Base-by-base conservation (phyloP, 176 grass and related monocot genomes). In the Bonia amplexicaulis region DNA sequence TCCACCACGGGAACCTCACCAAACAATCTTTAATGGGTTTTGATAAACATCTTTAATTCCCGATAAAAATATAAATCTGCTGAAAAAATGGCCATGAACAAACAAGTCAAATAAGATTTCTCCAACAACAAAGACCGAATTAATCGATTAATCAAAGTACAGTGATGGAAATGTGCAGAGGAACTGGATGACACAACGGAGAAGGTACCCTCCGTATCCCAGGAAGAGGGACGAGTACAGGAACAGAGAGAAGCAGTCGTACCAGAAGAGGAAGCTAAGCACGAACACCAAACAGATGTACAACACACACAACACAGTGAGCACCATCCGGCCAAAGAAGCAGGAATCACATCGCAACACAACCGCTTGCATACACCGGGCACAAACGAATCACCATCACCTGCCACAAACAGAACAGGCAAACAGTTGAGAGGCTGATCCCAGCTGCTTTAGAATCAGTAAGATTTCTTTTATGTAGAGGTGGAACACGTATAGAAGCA, bases 141-240 rank as follows among this genome's bases (percentile, higher is more conserved):
- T 67, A 35, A 88, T 16, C 6, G 26, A 81, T 29, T 5, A 41
- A 62, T 55, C 64, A 16, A 85, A 70, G 82, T 81, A 77, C 85
- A 90, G 1, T 41, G 68, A 84, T 31, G 1, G 22, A 71, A 69
- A 84, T 22, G 22, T 26, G 44, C 46, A 65, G 88, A 72, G 14
- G 78, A 82, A 86, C 47, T 8, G 74, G 27, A 79, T 1, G 44
- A 80, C 8, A 61, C 69, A 57, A 2, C 27, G 83, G 66, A 70
- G 69, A 16, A 72, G 37, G 46, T 20, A 14, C 4, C 48, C n/a
- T 13, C 62, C 83, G 25, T 49, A 49, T 3, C 25, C 52, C 25
- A 46, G 16, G 41, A 13, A 74, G 44, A 55, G 79, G 49, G 47
- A 39, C 6, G 41, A 71, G 78, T 19, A 66, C 5, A 85, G 66